A percentile compares a stretch with the other conserved stretches of the same genome.
These are phyloP conservation scores for Coprinellus aureogranulatus DNA, from an alignment of 768 basidiomycete genomes.

Conservation along the genomic window DNA sequence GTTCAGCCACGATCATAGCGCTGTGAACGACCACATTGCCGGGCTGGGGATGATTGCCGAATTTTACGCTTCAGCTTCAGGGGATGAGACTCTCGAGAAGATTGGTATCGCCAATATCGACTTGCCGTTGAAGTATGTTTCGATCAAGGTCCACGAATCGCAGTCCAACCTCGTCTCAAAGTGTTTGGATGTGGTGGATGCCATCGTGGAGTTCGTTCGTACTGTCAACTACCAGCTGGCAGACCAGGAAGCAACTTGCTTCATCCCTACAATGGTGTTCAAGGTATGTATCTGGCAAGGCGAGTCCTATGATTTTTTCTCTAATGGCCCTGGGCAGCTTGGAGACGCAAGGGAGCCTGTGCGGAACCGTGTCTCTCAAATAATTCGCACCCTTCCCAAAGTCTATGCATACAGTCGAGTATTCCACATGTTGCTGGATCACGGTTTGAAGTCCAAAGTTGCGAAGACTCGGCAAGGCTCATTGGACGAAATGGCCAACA, in stretches of 20 bases:
- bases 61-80: conserved; percentile 61
- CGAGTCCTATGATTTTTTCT: neutral
- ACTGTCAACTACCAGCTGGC: conserved; percentile 72
- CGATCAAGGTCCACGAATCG: conserved; percentile 84
- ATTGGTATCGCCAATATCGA: conserved; percentile 86
- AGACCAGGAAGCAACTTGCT: conserved; percentile 83
- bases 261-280: conserved; percentile 84
- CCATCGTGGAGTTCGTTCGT: conserved; percentile 73
- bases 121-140: conserved; percentile 88
- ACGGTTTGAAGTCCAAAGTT: conserved; percentile 87
- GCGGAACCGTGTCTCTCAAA: conserved; percentile 73
- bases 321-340: conserved; percentile 50
- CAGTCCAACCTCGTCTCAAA: conserved; percentile 86
- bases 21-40: conserved; percentile 87
- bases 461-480: conserved; percentile 88
- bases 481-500: conserved; percentile 73
- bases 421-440: conserved; percentile 82
- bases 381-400: conserved; percentile 81
- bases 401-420: conserved; percentile 93
- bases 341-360: conserved; percentile 89
- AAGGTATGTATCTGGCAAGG: conserved; percentile 63
- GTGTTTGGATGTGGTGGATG: conserved; percentile 84
- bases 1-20: conserved; percentile 95
- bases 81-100: conserved; percentile 56
- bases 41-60: conserved; percentile 75